Base-by-base conservation (phyloP, 2,329 filamentous ascomycete genomes). In the Xylaria sp. region DNA sequence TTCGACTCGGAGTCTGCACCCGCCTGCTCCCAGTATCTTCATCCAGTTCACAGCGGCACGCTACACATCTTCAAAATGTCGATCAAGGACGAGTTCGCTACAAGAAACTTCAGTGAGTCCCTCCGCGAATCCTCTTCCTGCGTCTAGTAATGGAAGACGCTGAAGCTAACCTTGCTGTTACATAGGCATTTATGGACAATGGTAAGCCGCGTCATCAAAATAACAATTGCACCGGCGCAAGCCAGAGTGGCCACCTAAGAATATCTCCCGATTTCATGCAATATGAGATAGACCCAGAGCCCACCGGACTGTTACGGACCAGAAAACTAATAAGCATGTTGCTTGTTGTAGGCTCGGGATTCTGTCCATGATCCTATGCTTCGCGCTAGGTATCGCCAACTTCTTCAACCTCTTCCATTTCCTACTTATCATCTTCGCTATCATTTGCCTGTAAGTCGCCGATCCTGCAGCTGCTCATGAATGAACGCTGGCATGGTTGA, bases 171-270 rank as follows among this genome's bases (percentile, higher is more conserved):
- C 17, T 33, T 57, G n/a, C n/a, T 27, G 19, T 19, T 40, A 51
- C 33, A 60, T 69, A 90, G 88, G 88, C 78, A 90, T 90, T 78
- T 90, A 90, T 72, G 88, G 86, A 77, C 88, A 90, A 88, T 90
- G 88, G 88, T 90, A 82, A 83, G 86, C 74, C 63, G 58, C 29
- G 15, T 23, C 48, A 10, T 17, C 25, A 23, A 48, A 52, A 38
- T 15, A 15, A 55, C 41, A 1, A 48, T 19, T 21, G 29, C 54
- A 33, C 13, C 41, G 35, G 29, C 57, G 58, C 51, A 47, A 52
- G 33, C 58, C 23, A n/a, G 29, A 44, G 29, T 3, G 4, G 31
- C 37, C n/a, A 3, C 41, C 5, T 23, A n/a, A 53, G 5, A 11
- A 19, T 4, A 15, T 44, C 3, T 51, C 9, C 17, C 48, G 10